phyloP scores from a whole-genome alignment of 768 basidiomycete species.

The Mycena chlorophos region DNA sequence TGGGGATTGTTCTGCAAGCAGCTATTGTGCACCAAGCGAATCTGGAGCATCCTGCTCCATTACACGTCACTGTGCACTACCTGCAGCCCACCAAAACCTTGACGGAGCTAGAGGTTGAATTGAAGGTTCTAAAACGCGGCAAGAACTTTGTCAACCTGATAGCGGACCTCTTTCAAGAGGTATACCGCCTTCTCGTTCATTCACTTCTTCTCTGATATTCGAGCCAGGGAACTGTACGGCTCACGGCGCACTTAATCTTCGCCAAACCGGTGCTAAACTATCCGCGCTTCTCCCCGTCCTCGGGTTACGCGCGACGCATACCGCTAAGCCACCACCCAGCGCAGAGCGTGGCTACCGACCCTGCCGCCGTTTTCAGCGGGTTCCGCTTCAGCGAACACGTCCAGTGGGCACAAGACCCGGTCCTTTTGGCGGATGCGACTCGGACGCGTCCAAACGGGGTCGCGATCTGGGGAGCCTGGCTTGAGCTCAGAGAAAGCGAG shows the following conservation, averaged over 20 bases:
- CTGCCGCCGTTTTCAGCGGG: background rate
- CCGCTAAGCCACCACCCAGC: background rate
- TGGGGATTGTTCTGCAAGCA: background rate
- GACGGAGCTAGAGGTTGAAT: background rate
- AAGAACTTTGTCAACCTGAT: background rate
- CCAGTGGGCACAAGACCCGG: background rate
- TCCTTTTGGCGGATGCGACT: background rate
- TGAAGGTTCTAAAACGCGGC: background rate
- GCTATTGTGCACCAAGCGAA: background rate
- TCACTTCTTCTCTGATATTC: background rate
- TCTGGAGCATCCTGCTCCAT: background rate
- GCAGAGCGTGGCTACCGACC: background rate
- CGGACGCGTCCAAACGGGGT: background rate
- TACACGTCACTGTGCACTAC: slow-evolving; percentile 3
- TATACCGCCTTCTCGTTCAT: background rate
- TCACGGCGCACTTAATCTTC: background rate
- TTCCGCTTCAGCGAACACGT: background rate
- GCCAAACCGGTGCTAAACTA: background rate
- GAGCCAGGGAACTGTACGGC: background rate
- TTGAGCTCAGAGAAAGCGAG: background rate
- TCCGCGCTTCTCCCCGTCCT: background rate
- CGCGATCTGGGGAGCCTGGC: background rate
- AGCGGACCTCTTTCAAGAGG: background rate
- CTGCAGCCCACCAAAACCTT: background rate
- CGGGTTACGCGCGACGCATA: background rate